Evolutionary conservation across 805 yeast species (phyloP), one percentile per base, ranked within the genome.

Genomic region (Saccharomycopsis malanga): DNA sequence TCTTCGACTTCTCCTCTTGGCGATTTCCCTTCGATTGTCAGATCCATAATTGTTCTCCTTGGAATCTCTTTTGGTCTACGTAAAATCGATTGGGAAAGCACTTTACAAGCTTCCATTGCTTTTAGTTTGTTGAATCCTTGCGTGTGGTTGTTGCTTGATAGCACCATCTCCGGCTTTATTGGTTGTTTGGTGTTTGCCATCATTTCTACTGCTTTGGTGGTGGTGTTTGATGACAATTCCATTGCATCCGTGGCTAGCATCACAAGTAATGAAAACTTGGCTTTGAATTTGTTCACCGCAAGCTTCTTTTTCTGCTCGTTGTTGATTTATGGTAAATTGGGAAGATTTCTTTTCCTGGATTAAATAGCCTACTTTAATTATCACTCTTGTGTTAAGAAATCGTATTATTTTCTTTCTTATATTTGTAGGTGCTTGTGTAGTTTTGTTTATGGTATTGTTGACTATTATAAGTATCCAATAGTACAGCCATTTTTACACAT

Each of bases 1-100:
- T 34, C 41, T 15, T 42, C 29, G 17, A 25, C 24, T 20, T n/a
- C n/a, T n/a, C 24, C 25, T 7, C 27, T 30, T 21, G 25, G 22
- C 3, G 51, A 44, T 24, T 44, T 47, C 25, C 24, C 43, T 5
- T 15, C 40, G 10, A 32, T 50, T 21, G 54, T 71, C 2, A 62
- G 74, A 55, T 58, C 79, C 18, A 62, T 69, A 39, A 74, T 82
- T 47, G 82, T 87, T 2, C 72, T 83, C 56, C 64, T 83, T 37
- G 94, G 94, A 2, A 74, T 84, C 30, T 72, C 80, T 3, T 83
- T 79, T 57, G 87, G 87, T 21, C 72, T 84, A 29, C 72, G 85
- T 55, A 79, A 76, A 53, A 68, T 81, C 34, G 82, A 80, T 56
- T 83, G 91, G 91, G 64, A 71, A 42, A 73, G 83, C 0, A 71